These are phyloP conservation scores for Daldinia concentrica DNA, from an alignment of 495 filamentous ascomycete species.

Conservation along the genomic window DNA sequence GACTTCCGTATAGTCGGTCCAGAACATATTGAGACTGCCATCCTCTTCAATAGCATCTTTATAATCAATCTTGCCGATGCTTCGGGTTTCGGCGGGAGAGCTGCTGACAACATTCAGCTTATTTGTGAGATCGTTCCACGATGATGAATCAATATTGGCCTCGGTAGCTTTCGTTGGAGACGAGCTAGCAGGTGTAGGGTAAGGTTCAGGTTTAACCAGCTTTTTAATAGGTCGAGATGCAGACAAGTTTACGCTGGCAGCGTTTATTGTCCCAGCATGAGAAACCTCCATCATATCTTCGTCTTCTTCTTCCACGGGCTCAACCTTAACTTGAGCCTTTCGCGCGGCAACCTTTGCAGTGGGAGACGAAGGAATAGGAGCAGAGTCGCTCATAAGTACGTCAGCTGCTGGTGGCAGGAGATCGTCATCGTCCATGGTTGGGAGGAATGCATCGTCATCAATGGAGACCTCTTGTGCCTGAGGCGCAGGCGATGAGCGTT, in stretches of 20 bases:
- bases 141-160: conserved; percentile 73
- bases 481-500: conserved; percentile 57
- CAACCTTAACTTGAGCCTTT: conserved; percentile 71
- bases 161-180: conserved; percentile 72
- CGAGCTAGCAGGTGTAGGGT: conserved; percentile 76
- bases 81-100: conserved; percentile 64
- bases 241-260: conserved; percentile 83
- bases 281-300: conserved; percentile 87
- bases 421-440: conserved; percentile 66
- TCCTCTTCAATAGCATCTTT: conserved; percentile 88
- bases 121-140: conserved; percentile 87
- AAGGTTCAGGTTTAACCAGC: conserved; percentile 68
- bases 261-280: conserved; percentile 72
- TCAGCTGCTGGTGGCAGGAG: conserved; percentile 40
- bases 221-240: conserved; percentile 83
- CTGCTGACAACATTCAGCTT: conserved; percentile 84
- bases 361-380: conserved; percentile 82
- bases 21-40: conserved; percentile 92
- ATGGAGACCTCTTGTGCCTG: conserved; percentile 53
- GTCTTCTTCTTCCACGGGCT: conserved; percentile 73
- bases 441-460: conserved; percentile 65
- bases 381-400: conserved; percentile 78
- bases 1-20: conserved; percentile 95
- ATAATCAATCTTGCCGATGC: conserved; percentile 80
- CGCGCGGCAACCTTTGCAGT: conserved; percentile 80